Base-by-base conservation (phyloP, 2,329 filamentous ascomycete species). In the Hypoxylon sp. region DNA sequence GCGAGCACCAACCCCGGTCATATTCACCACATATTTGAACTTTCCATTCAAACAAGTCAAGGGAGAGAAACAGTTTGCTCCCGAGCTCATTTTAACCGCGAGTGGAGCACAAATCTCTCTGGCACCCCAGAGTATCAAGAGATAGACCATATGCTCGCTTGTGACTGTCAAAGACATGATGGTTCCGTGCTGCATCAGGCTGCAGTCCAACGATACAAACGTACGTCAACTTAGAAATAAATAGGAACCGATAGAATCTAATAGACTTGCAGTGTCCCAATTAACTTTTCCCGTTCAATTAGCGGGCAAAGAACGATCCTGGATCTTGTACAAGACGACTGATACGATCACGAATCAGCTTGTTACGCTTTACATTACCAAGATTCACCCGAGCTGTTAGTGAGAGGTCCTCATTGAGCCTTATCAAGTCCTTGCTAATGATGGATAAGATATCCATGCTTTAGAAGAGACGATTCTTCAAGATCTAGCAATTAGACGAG, bases 391-490 rank as follows among this genome's bases (percentile, higher is more conserved):
- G 8, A 47, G 32, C 17, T 60, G 68, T 70, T 55, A 31, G 61
- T 37, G 15, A 39, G 47, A 7, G 11, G 11, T 13, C 1, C 19
- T 17, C 2, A 2, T 10, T 29, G 1, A 11, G 10, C 15, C 2
- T 19, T 29, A 24, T 5, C 27, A 13, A 13, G 3, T 13, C 8
- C 17, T 54, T 62, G 31, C 58, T 62, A 52, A 65, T 6, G 1
- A 17, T 5, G 29, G 8, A 7, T 1, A 42, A 57, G 37, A 70
- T 21, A 56, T 72, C 27, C 51, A 32, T 19, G 42, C 29, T 17
- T 46, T 70, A 24, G 70, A 72, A 58, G 62, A 70, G 27, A 56
- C 55, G 1, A 48, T 69, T 62, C 68, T 69, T 8, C 51, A 53
- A 27, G 48, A 46, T 39, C 58, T 71, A 11, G 68, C 64, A 27